A percentile compares a stretch with the other conserved stretches of the same genome.
phyloP scores from a whole-genome alignment of 1,284 basidiomycete genomes.

The Macrocybe sp. region DNA sequence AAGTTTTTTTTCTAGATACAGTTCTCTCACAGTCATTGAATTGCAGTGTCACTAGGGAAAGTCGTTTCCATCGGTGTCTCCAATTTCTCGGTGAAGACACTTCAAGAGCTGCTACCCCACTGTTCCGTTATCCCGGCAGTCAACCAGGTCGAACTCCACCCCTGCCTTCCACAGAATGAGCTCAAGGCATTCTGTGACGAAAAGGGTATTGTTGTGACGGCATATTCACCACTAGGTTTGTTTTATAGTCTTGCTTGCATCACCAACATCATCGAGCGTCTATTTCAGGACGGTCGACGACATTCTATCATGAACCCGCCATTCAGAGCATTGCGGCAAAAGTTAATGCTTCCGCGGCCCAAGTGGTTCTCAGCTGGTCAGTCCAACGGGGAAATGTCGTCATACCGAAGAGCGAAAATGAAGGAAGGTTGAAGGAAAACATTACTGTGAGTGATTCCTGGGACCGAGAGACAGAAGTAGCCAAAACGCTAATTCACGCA shows the following conservation, averaged over 20 bases:
- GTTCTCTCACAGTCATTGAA: not conserved
- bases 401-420: slow-evolving; percentile 47
- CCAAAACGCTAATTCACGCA: slow-evolving; percentile 13
- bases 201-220: slow-evolving; percentile 60
- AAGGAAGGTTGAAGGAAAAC: slow-evolving; percentile 43
- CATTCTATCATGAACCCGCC: slow-evolving; percentile 16
- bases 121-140: slow-evolving; percentile 46
- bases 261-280: not conserved
- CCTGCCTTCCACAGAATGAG: slow-evolving; percentile 50
- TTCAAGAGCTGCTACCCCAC: slow-evolving; percentile 34
- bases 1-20: not conserved
- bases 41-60: slow-evolving; percentile 24
- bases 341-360: slow-evolving; percentile 40
- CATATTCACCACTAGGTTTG: slow-evolving; percentile 62
- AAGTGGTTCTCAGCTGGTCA: slow-evolving; percentile 50
- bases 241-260: not conserved
- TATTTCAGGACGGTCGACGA: slow-evolving; percentile 14
- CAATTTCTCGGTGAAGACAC: slow-evolving; percentile 59
- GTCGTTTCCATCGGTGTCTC: slow-evolving; percentile 62
- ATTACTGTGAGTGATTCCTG: slow-evolving; percentile 26
- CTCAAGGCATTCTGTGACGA: slow-evolving; percentile 50
- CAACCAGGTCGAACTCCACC: slow-evolving; percentile 65
- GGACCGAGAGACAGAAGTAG: not conserved
- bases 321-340: slow-evolving; percentile 43
- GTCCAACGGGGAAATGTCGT: slow-evolving; percentile 37